Base-by-base conservation (phyloP, 2,329 filamentous ascomycete species). In the Geoglossum cookeanum region DNA sequence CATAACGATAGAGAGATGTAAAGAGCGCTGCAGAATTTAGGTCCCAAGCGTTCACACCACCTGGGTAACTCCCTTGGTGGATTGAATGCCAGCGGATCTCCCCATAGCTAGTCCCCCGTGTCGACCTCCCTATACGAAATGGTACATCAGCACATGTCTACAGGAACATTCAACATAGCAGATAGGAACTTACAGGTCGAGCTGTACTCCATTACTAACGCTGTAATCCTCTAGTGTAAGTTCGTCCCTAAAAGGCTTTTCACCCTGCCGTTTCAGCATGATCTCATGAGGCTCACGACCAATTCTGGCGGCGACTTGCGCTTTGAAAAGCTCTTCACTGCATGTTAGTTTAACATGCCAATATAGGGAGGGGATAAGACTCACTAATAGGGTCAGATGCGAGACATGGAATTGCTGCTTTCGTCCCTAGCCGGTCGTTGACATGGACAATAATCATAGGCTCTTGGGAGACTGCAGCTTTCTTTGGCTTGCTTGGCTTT, bases 361-460 rank as follows among this genome's bases (percentile, higher is more conserved):
- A 52, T 37, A 8, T 53, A 3, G 44, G 27, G 42, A 22, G 44
- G 17, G 33, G 51, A 33, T 57, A 49, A 55, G 48, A 68, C 71
- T 64, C 59, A 72, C 72, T 84, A 62, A 96, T 83, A 6, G 83
- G 83, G 71, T 97, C 91, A 2, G 81, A 85, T 0, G 87, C 83
- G 58, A 95, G 75, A 68, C 90, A 96, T 0, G 91, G 91, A 61
- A 97, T 92, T 56, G 87, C 85, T 15, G 90, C 87, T 66, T 95
- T 95, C n/a, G 91, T 96, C 11, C 91, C 91, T 39, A 97, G 74
- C n/a, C 91, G 80, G 70, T 97, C 91, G 68, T 97, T 97, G 66
- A 97, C 82, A 65, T 91, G 81, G 17, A 97, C 90, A 55, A 94
- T 80, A 63, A 97, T 96, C 85, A 96, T 94, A 58, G 88, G 84